Evolutionary conservation across 352 stramenopile species (phyloP), one percentile per base, ranked within the genome.

Genomic region (Heterotrichella gracilis): DNA sequence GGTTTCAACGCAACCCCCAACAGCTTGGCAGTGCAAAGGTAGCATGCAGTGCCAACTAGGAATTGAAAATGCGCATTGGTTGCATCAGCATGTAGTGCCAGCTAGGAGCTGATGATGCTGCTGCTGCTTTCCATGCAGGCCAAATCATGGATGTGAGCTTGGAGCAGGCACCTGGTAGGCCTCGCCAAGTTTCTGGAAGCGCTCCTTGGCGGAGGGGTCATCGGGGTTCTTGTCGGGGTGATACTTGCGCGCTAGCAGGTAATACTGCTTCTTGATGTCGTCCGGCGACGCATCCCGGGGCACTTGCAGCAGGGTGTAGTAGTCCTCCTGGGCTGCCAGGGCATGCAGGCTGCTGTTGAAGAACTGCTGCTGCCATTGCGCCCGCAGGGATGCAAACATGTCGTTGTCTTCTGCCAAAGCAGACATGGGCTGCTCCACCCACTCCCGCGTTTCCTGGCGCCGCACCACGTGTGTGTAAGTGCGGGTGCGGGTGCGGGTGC

Each of bases 221-320:
- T 73, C 68, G 3, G 64, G 64, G 19, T 73, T 73, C 69, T 73
- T 78, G 69, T 79, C 76, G 13, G 76, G 76, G 25, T 79, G 76
- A 22, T 75, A 53, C 67, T 79, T 76, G 40, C 73, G 75, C 3
- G 76, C 76, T 53, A 76, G 32, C 4, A 72, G 63, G 4, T 75
- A 72, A 66, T 79, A 79, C 13, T 74, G 75, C 70, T 79, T 78
- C 71, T 79, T 79, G 64, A 79, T 79, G 14, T 77, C 72, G n/a
- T 72, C 72, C n/a, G 73, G 67, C 24, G 73, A 76, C 4, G 76
- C 76, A 22, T 78, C 74, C 14, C 70, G 9, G 22, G 73, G 42
- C 19, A 79, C 74, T 66, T 74, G 73, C 17, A 79, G 68, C 25
- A 78, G 25, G 25, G 78, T 74, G 70, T 79, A 79, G 40, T 76